Evolutionary conservation across 163 green algal species (phyloP), one percentile per base, ranked within the genome.

Genomic region (Scenedesmus sp.): DNA sequence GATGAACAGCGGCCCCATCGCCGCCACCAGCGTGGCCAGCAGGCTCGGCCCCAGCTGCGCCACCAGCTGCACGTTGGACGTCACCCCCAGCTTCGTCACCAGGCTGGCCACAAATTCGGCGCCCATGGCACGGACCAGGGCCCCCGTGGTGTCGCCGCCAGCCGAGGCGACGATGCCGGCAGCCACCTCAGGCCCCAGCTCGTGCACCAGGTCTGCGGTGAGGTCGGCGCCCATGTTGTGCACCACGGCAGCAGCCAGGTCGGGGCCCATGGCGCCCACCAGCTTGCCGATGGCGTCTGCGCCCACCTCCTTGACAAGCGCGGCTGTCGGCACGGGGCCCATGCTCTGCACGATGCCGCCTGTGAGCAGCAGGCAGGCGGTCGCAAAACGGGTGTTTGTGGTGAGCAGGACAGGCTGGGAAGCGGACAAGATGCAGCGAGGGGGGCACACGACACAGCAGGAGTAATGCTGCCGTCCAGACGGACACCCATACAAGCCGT

Each of bases 241-340:
- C 20, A 92, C 81, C 15, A 94, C 86, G 16, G 30, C 26, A 12
- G 79, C 84, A 51, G 88, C 90, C n/a, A 87, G 81, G 4, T 88
- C 85, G 9, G 88, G 84, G 0, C 92, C 89, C 92, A 94, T 90
- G 1, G 85, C 89, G 7, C 0, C 56, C 30, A 93, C 85, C 70
- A 94, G 86, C 12, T 81, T 26, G 13, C 83, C 83, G 16, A 88
- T 88, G 3, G 68, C 30, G 33, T 22, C 46, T 18, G 61, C 59
- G n/a, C 68, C 70, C 0, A 88, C 81, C 13, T 53, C 49, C 30
- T 87, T 91, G 53, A 91, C 87, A 26, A 91, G 78, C 2, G 44
- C 87, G 9, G 78, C 53, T 2, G 84, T 89, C n/a, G 46, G 35
- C 24, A 10, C 24, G 6, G 89, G 49, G 40, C 89, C 89, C 89